Conservation (phyloP, 192 early-diverging fungal species). For the Phlyctochytrium planicorne region DNA sequence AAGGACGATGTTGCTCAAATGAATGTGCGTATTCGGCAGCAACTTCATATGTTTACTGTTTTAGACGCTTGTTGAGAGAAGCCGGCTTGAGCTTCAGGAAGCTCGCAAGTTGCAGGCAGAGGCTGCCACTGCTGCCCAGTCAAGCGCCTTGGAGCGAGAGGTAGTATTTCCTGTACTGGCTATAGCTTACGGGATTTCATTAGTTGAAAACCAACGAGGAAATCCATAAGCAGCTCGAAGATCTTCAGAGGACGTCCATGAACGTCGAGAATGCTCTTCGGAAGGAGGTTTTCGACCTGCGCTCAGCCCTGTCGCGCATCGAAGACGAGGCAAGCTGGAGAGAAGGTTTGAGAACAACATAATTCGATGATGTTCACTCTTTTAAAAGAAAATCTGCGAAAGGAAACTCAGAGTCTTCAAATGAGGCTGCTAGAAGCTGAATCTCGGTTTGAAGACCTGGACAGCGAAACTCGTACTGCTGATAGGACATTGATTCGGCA, state of each 20-base stretch:
- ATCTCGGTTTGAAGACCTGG: conserved; percentile 38
- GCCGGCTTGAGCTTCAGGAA: conserved; percentile 33
- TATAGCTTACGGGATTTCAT: conserved; percentile 9
- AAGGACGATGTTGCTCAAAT: conserved; percentile 9
- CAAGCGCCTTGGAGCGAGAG: conserved; percentile 40
- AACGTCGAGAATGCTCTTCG: conserved; percentile 21
- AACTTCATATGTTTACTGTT: neutral
- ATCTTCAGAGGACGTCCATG: conserved; percentile 16
- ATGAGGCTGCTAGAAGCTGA: conserved; percentile 37
- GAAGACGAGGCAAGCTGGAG: conserved; percentile 50
- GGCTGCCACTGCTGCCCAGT: conserved; percentile 33
- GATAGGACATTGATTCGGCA: conserved; percentile 48
- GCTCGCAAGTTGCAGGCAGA: conserved; percentile 15
- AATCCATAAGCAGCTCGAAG: conserved; percentile 30
- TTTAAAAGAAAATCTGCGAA: conserved; percentile 33
- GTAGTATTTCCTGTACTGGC: neutral
- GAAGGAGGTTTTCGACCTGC: conserved; percentile 39
- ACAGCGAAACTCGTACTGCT: conserved; percentile 24
- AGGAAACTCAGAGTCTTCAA: conserved; percentile 39
- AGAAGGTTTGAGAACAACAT: conserved; percentile 30
- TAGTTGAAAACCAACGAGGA: conserved; percentile 31
- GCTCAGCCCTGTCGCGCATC: conserved; percentile 19
- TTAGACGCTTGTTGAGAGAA: conserved; percentile 31
- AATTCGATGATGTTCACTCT: conserved; percentile 15
- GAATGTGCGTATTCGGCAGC: conserved; percentile 2